Evolutionary conservation across 2,329 filamentous ascomycete species (phyloP).

Genomic region (Xylariaceae sp.): DNA sequence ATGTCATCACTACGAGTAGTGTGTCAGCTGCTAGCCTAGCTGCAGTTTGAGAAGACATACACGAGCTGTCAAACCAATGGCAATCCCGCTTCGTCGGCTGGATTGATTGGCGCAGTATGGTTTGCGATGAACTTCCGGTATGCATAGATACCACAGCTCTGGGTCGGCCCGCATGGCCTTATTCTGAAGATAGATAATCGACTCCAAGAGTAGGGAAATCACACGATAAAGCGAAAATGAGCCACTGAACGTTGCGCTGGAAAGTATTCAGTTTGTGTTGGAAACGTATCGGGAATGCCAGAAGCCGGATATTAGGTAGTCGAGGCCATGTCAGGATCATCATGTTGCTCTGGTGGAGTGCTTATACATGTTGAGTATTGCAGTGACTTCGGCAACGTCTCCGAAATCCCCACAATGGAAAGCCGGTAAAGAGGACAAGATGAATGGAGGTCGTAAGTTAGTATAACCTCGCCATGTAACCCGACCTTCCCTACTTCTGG

Average conservation of each 20-base stretch:
- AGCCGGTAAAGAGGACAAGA: not conserved
- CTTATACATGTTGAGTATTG: not conserved
- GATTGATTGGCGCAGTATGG: not conserved
- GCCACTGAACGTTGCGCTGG: slow-evolving; percentile 6
- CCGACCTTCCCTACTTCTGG: not conserved
- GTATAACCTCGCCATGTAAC: not conserved
- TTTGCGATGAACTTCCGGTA: slow-evolving; percentile 8
- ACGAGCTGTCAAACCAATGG: slow-evolving; percentile 5
- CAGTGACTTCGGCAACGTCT: slow-evolving; percentile 8
- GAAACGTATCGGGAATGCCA: not conserved
- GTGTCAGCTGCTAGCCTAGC: slow-evolving; percentile 11
- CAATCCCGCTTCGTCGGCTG: not conserved
- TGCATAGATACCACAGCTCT: slow-evolving; percentile 16
- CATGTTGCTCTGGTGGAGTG: not conserved
- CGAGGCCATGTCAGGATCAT: not conserved
- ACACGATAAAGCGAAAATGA: not conserved
- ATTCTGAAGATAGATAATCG: slow-evolving; percentile 2
- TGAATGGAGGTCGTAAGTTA: not conserved
- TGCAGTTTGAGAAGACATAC: slow-evolving; percentile 11
- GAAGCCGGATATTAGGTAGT: not conserved
- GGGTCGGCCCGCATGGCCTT: slow-evolving; percentile 15
- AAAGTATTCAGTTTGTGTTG: not conserved
- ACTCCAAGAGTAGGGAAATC: no score
- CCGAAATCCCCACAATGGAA: not conserved
- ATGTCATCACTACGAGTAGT: slow-evolving; percentile 1